Evolutionary conservation across 1,284 basidiomycete species (phyloP).

Genomic region (Thecaphora thlaspeos): DNA sequence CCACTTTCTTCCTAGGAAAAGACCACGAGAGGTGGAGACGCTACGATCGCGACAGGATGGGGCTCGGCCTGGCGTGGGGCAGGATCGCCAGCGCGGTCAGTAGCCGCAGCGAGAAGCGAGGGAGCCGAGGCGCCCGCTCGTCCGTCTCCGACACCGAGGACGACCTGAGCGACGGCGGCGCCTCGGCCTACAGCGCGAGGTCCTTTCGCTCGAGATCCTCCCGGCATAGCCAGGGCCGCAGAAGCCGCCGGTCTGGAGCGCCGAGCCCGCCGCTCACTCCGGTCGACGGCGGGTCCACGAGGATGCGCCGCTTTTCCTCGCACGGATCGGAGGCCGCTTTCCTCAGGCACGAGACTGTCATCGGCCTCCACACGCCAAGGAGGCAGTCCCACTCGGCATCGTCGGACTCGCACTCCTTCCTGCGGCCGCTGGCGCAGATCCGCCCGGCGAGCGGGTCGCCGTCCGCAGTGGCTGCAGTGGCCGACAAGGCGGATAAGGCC

Average conservation of each 20-base stretch:
- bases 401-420: conserved; percentile 12
- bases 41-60: conserved; percentile 36
- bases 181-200: conserved; percentile 7
- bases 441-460: conserved; percentile 12
- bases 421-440: conserved; percentile 41
- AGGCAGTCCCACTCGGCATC: conserved; percentile 23
- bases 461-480: background rate
- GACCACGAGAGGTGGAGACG: conserved; percentile 53
- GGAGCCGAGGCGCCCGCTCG: conserved; percentile 23
- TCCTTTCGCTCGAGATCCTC: conserved; percentile 28
- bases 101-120: conserved; percentile 13
- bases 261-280: conserved; percentile 26
- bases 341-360: conserved; percentile 46
- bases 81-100: conserved; percentile 34
- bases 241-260: conserved; percentile 16
- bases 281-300: conserved; percentile 7
- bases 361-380: conserved; percentile 48
- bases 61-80: conserved; percentile 24
- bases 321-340: conserved; percentile 48
- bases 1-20: conserved; percentile 52
- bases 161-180: conserved; percentile 24
- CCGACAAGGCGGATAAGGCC: background rate
- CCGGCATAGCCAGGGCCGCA: conserved; percentile 13
- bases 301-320: conserved; percentile 27
- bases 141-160: conserved; percentile 28